These are phyloP conservation scores for Annona squamosa DNA, from an alignment of 164 flowering plant genomes.

Conservation along the genomic window DNA sequence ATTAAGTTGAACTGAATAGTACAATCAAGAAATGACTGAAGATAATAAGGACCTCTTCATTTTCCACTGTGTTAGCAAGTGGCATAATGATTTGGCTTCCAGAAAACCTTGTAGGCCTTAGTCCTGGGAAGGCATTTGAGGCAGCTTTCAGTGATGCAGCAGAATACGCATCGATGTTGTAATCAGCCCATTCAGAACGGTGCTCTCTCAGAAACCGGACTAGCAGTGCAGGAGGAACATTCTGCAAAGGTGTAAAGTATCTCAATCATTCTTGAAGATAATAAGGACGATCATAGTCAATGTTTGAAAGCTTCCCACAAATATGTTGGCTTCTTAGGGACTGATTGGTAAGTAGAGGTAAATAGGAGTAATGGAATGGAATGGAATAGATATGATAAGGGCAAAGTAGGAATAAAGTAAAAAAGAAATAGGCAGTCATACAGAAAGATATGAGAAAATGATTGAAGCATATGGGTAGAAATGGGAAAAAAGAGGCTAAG, in stretches of 20 bases:
- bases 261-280: constrained; percentile 6
- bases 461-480: too few relatives aligned
- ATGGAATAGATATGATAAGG: too few relatives aligned
- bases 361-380: too few relatives aligned
- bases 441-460: too few relatives aligned
- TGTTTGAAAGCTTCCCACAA: too few relatives aligned
- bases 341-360: too few relatives aligned
- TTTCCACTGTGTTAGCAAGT: constrained; percentile 84
- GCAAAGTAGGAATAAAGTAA: too few relatives aligned
- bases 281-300: not conserved
- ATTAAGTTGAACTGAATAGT: not conserved
- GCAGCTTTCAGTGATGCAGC: constrained; percentile 69
- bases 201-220: constrained; percentile 88
- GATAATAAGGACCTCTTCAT: constrained; percentile 57
- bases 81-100: constrained; percentile 86
- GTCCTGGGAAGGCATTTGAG: constrained; percentile 55
- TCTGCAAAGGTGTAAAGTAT: constrained; percentile 31
- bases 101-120: constrained; percentile 69
- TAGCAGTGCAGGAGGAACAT: constrained; percentile 74
- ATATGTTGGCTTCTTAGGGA: too few relatives aligned
- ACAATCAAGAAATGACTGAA: not conserved
- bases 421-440: too few relatives aligned
- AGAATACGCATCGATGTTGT: constrained; percentile 76
- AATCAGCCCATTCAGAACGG: constrained; percentile 97
- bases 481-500: too few relatives aligned